phyloP scores from a whole-genome alignment of 768 basidiomycete genomes.

The Russula foetens region DNA sequence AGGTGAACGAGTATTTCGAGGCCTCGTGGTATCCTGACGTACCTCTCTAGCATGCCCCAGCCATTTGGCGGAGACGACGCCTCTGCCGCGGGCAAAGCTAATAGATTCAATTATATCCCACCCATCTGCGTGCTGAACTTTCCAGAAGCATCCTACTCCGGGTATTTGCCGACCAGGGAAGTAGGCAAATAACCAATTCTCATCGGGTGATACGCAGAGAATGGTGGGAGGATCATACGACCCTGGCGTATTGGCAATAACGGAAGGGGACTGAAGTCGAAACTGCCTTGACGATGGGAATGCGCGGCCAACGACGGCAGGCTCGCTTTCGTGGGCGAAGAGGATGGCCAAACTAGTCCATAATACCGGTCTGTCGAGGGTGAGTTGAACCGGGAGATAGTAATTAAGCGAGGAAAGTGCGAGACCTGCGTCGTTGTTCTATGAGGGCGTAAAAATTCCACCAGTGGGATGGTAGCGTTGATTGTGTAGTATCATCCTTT shows the following conservation, averaged over 20 bases:
- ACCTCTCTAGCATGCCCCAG: constrained; percentile 54
- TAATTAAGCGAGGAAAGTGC: neutral
- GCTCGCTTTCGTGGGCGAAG: constrained; percentile 54
- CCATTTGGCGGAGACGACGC: constrained; percentile 58
- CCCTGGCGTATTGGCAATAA: constrained; percentile 36
- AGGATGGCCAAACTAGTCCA: constrained; percentile 68
- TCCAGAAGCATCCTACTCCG: constrained; percentile 62
- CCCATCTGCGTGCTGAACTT: constrained; percentile 47
- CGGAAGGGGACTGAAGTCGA: constrained; percentile 43
- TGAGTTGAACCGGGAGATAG: neutral
- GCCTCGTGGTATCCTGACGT: constrained; percentile 6
- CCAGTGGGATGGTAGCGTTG: constrained; percentile 6
- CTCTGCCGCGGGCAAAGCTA: constrained; percentile 42
- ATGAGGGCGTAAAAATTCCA: constrained; percentile 14
- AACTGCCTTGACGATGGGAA: constrained; percentile 69
- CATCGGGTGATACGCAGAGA: constrained; percentile 50
- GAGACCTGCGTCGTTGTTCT: constrained; percentile 4
- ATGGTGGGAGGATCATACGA: constrained; percentile 55
- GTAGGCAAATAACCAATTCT: constrained; percentile 66
- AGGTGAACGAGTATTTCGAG: neutral
- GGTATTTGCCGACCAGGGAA: constrained; percentile 53
- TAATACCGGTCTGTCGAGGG: constrained; percentile 45
- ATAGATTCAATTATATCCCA: constrained; percentile 57
- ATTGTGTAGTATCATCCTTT: constrained; percentile 6
- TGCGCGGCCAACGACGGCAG: constrained; percentile 51